Evolutionary conservation across 2,329 filamentous ascomycete species (phyloP), one percentile per base, ranked within the genome.

Genomic region (Davidsoniella australis): DNA sequence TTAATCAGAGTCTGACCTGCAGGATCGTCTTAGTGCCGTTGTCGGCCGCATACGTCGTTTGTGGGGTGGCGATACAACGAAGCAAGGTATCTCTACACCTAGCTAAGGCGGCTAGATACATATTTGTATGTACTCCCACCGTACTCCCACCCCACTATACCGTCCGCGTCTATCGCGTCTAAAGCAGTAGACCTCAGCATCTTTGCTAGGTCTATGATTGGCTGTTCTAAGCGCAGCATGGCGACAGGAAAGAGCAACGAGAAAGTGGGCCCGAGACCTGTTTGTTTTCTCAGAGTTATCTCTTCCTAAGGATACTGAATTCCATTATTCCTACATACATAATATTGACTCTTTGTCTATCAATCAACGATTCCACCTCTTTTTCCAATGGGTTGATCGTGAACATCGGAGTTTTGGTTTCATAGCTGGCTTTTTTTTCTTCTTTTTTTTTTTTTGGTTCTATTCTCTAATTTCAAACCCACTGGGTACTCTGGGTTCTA

Each of bases 11-110:
- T 24, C 23, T 42, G 18, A 42, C 16, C 23, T 23, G 14, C 18
- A 42, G 40, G 23, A 20, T 42, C 17, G 23, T 47, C 45, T 41
- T 47, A 47, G 45, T 47, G 45, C 45, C 37, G 45, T 47, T 38
- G 36, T 47, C 37, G 45, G 45, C 37, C 18, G 24, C 8, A 45
- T 9, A 14, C 42, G 42, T 20, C 3, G 16, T 16, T 23, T 33
- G 42, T 45, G 24, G 42, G 42, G 42, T 24, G 9, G n/a, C 5
- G 4, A 8, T 29, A 36, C 36, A 33, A 10, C 6, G 29, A 33
- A 9, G 29, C 29, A 33, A 33, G 12, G 29, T 33, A 33, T 33
- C 29, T 33, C 29, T 33, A 12, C 29, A 33, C 29, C 29, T 33
- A 33, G 12, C 4, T 33, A 33, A 9, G 29, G 29, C 29, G 29